Base-by-base conservation (phyloP, 768 basidiomycete species). In the Trametes cingulata region DNA sequence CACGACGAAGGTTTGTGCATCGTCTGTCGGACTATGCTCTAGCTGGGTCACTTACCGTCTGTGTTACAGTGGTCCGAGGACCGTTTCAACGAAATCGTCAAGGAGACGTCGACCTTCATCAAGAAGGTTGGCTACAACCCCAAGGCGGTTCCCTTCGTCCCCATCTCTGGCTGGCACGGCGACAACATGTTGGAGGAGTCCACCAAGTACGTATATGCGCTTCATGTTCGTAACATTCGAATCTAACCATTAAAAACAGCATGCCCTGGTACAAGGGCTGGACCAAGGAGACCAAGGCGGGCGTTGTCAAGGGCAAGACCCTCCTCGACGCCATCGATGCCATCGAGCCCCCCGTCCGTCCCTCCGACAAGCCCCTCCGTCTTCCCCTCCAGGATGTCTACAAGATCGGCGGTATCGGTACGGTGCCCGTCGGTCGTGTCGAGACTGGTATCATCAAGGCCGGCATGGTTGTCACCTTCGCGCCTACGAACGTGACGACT, bases 181-280 rank as follows among this genome's bases (percentile, higher is more conserved):
- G 97, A 99, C 87, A 99, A 99, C 91, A 99, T 99, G 96, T 83
- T 99, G 82, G 96, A 98, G 85, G 93, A 95, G 80, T 97, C 97
- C 68, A 1, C 75, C 80, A 99, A 98, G 93, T 93, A 74, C 50
- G 88, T 75, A 15, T 49, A 57, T 55, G 27, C 15, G 49, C 35
- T 33, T 12, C 17, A 22, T 52, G 37, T 15, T 50, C 40, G 24
- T 39, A 17, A 24, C 7, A 56, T 20, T 37, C 45, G 7, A 13
- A 13, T 43, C 19, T 46, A 33, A n/a, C 24, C 35, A 39, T 7
- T 41, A 48, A 58, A 48, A 58, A 62, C 68, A 95, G 92, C 85
- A 98, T 99, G 95, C 74, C 91, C 53, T 99, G 97, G 97, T 98
- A 88, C 88, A 99, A 98, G 85, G 97, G 97, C 69, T 99, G 97